These are phyloP conservation scores for Aspergillus viridinutans DNA, from an alignment of 2,329 filamentous ascomycete genomes.

Conservation along the genomic window DNA sequence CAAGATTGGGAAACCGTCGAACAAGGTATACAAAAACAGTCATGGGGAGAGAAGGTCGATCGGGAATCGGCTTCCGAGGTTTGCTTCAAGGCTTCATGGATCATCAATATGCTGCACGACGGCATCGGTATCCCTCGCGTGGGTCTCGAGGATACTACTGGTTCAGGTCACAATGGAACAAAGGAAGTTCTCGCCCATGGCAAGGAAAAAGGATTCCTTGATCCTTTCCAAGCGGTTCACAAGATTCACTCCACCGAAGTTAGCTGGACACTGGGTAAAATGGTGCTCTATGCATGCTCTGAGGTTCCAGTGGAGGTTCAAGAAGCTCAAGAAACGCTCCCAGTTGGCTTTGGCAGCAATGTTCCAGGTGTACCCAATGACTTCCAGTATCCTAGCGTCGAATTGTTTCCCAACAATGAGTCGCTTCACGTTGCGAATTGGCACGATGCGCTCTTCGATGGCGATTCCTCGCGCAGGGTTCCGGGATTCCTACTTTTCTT, in stretches of 20 bases:
- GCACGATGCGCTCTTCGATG: slow-evolving; percentile 60
- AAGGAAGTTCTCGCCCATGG: slow-evolving; percentile 64
- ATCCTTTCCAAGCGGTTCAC: slow-evolving; percentile 88
- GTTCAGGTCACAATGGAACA: slow-evolving; percentile 63
- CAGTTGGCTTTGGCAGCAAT: slow-evolving; percentile 93
- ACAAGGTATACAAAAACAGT: slow-evolving; percentile 58
- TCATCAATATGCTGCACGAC: slow-evolving; percentile 93
- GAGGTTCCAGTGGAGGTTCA: slow-evolving; percentile 67
- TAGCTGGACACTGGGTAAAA: slow-evolving; percentile 95
- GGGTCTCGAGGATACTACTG: slow-evolving; percentile 63
- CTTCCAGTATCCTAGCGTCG: slow-evolving; percentile 68
- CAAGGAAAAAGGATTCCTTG: slow-evolving; percentile 70
- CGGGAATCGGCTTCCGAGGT: slow-evolving; percentile 73
- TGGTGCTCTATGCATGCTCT: slow-evolving; percentile 89
- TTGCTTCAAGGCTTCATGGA: slow-evolving; percentile 97
- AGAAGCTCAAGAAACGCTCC: slow-evolving; percentile 55
- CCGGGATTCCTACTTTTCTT: slow-evolving; percentile 75
- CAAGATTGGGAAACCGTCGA: slow-evolving; percentile 77
- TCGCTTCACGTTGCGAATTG: slow-evolving; percentile 48
- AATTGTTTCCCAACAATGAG: slow-evolving; percentile 31
- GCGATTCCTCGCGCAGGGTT: slow-evolving; percentile 63
- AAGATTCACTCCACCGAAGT: slow-evolving; percentile 89
- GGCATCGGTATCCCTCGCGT: slow-evolving; percentile 89
- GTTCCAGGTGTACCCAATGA: slow-evolving; percentile 63
- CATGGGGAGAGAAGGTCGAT: slow-evolving; percentile 72